phyloP scores from a whole-genome alignment of 331 rosid species.

The Malus hybrid region DNA sequence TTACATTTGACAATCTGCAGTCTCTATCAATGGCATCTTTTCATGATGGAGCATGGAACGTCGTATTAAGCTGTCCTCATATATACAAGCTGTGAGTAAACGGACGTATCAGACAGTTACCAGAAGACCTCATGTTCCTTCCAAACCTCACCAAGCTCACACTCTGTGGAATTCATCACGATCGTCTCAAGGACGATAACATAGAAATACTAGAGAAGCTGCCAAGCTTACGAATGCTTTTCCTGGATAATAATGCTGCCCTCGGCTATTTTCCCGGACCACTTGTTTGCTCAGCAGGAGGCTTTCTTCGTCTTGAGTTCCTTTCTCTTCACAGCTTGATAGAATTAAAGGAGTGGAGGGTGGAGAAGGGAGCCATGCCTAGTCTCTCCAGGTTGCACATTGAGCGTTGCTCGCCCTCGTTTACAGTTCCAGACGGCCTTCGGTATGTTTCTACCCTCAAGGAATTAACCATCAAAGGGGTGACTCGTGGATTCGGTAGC shows the following conservation, averaged over 20 bases:
- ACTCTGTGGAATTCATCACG: rapidly evolving
- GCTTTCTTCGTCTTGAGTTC: slow-evolving; percentile 32
- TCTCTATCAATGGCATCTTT: neutral
- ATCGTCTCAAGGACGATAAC: neutral
- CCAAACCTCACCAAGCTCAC: slow-evolving; percentile 2
- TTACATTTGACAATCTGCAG: neutral
- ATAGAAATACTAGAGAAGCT: neutral
- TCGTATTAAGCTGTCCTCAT: slow-evolving; percentile 23
- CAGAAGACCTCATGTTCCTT: slow-evolving; percentile 3
- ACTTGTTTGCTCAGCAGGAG: slow-evolving; percentile 28
- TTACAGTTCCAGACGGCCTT: slow-evolving; percentile 36
- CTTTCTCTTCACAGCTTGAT: slow-evolving; percentile 14
- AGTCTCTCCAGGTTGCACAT: slow-evolving; percentile 18
- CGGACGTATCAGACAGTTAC: slow-evolving; percentile 12
- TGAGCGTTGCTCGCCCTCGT: slow-evolving; percentile 7
- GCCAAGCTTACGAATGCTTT: neutral
- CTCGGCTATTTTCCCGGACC: neutral
- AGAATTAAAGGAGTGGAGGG: slow-evolving; percentile 30
- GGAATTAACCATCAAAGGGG: slow-evolving; percentile 31
- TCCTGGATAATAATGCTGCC: neutral
- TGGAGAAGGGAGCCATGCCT: slow-evolving; percentile 36
- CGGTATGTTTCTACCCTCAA: slow-evolving; percentile 11
- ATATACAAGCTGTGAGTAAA: slow-evolving; percentile 22
- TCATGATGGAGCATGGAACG: neutral
- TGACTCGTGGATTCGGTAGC: slow-evolving; percentile 25